A percentile compares a stretch with the other conserved stretches of the same genome.
Conservation (phyloP, 768 basidiomycete species). For the Lactifluus pinguis region DNA sequence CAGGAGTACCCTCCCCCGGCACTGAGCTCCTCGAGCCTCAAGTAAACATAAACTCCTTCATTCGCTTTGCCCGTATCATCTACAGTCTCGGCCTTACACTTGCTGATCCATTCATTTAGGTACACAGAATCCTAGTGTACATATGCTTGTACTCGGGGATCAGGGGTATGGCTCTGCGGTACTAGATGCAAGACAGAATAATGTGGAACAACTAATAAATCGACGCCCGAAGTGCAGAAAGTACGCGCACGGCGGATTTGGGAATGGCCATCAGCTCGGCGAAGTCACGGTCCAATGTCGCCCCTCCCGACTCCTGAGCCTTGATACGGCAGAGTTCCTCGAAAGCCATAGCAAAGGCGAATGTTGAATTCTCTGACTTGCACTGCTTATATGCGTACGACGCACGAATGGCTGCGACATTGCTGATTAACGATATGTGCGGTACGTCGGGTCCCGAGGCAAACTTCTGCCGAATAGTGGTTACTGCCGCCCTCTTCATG, state of each 20-base stretch:
- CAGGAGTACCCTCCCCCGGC: no score
- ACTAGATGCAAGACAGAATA: background rate
- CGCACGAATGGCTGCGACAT: constrained; percentile 10
- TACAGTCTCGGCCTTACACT: no score
- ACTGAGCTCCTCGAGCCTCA: no score
- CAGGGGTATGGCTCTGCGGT: background rate
- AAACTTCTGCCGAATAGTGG: background rate
- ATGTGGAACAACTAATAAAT: background rate
- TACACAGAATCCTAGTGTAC: background rate
- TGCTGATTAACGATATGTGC: constrained; percentile 4
- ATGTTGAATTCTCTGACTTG: background rate
- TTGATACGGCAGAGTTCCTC: constrained; percentile 12
- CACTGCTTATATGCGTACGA: constrained; percentile 10
- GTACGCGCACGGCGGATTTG: constrained; percentile 7
- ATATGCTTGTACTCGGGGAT: background rate
- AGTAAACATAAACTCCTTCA: no score
- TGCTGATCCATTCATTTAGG: background rate
- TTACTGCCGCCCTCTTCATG: background rate
- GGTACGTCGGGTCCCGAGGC: constrained; percentile 4
- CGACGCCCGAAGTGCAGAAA: background rate
- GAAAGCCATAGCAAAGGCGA: constrained; percentile 12
- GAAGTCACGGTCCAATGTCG: constrained; percentile 5
- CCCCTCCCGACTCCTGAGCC: constrained; percentile 5
- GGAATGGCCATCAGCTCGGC: constrained; percentile 32
- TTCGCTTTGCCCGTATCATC: no score